A percentile compares a stretch with the other conserved stretches of the same genome.
phyloP scores from a whole-genome alignment of 2,329 filamentous ascomycete genomes.

The Aspergillus fumigatus region DNA sequence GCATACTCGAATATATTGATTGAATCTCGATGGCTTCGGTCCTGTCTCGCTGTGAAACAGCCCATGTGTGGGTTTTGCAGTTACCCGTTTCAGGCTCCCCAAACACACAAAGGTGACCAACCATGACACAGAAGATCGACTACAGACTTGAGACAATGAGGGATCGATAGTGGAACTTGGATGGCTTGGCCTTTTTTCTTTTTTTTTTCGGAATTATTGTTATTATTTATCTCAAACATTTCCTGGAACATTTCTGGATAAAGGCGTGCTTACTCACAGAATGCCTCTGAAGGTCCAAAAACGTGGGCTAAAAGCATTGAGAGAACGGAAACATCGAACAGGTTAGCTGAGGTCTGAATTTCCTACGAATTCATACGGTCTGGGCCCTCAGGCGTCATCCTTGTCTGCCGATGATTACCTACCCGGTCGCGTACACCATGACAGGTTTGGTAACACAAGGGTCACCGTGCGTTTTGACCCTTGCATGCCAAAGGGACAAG shows the following conservation, averaged over 20 bases:
- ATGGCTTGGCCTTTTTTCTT: background rate
- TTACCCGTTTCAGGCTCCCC: background rate
- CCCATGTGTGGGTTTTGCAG: background rate
- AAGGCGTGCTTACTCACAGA: too few relatives aligned
- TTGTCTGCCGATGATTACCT: background rate
- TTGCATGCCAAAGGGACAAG: background rate
- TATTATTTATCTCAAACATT: background rate
- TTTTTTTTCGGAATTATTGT: too few relatives aligned
- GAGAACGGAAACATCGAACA: background rate
- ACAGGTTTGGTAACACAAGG: background rate
- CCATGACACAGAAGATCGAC: background rate
- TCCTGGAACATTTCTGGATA: background rate
- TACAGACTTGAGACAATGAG: background rate
- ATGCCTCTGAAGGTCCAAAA: too few relatives aligned
- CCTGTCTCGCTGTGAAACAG: background rate
- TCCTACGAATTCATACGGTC: background rate
- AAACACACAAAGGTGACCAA: background rate
- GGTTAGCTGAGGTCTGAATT: background rate
- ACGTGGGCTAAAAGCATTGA: too few relatives aligned
- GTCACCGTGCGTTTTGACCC: background rate
- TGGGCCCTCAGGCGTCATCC: background rate
- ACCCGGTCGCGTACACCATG: background rate
- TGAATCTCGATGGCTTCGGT: background rate
- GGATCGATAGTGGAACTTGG: background rate
- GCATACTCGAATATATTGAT: too few relatives aligned